A percentile compares a stretch with the other conserved stretches of the same genome.
These are phyloP conservation scores for Fusarium abutilonis DNA, from an alignment of 2,329 filamentous ascomycete species.

Conservation along the genomic window DNA sequence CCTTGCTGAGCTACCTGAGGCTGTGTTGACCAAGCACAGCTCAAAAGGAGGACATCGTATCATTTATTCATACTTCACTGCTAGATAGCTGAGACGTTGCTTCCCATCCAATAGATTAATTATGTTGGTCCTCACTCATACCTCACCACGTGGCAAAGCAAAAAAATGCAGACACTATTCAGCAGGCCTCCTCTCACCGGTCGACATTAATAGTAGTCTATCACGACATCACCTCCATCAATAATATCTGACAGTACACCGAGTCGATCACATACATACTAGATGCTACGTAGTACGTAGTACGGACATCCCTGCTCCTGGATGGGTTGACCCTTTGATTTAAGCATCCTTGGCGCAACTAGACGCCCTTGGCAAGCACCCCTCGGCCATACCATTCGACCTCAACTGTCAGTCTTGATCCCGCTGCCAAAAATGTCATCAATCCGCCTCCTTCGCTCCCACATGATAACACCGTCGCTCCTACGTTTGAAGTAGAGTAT, in stretches of 20 bases:
- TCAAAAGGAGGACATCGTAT: neutral
- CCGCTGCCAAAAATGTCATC: slow-evolving; percentile 68
- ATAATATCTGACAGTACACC: slow-evolving; percentile 15
- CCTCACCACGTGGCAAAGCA: slow-evolving; percentile 10
- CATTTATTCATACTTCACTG: neutral
- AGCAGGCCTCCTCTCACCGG: neutral
- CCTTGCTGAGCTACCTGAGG: slow-evolving; percentile 3
- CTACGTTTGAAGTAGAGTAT: slow-evolving; percentile 69
- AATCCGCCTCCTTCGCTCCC: slow-evolving; percentile 64
- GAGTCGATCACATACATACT: slow-evolving; percentile 19
- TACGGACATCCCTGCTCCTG: slow-evolving; percentile 7
- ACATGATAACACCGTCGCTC: slow-evolving; percentile 62
- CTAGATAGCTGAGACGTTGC: neutral
- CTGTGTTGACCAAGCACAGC: too few relatives aligned
- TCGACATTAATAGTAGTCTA: slow-evolving; percentile 3
- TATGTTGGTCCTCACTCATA: neutral
- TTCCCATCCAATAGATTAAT: neutral
- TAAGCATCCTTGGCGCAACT: slow-evolving; percentile 11
- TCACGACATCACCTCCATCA: slow-evolving; percentile 1
- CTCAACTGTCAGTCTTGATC: slow-evolving; percentile 38
- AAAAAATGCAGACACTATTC: neutral
- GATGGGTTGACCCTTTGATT: slow-evolving; percentile 11
- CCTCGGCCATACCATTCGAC: slow-evolving; percentile 4
- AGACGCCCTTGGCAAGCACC: slow-evolving; percentile 10
- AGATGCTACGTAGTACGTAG: neutral